Percentiles rank a stretch among this genome's conserved stretches.
These are phyloP conservation scores for Alternaria viburni DNA, from an alignment of 2,329 filamentous ascomycete genomes.

Conservation along the genomic window DNA sequence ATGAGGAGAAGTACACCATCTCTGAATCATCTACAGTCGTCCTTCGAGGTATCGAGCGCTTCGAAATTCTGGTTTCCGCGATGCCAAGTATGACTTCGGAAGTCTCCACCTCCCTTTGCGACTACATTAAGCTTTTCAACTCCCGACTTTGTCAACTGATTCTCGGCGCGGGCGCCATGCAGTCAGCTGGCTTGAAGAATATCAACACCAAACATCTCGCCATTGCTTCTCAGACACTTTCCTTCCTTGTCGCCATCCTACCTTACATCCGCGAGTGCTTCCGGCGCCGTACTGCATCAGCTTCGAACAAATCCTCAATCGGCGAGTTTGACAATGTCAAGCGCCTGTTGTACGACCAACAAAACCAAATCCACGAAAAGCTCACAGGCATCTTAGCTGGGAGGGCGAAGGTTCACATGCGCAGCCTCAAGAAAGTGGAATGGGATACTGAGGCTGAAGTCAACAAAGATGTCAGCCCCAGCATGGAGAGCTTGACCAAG, in stretches of 20 bases:
- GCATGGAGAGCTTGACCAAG: slow-evolving; percentile 86
- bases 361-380: slow-evolving; percentile 89
- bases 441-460: slow-evolving; percentile 66
- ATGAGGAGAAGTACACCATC: slow-evolving; percentile 84
- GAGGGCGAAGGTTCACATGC: slow-evolving; percentile 75
- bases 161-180: slow-evolving; percentile 88
- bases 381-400: slow-evolving; percentile 90
- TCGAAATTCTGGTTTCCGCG: slow-evolving; percentile 79
- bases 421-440: slow-evolving; percentile 74
- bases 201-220: slow-evolving; percentile 91
- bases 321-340: slow-evolving; percentile 89
- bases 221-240: slow-evolving; percentile 85
- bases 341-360: slow-evolving; percentile 84
- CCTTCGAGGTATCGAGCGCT: slow-evolving; percentile 79
- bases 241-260: slow-evolving; percentile 84
- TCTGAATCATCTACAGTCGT: slow-evolving; percentile 83
- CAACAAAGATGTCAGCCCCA: slow-evolving; percentile 62
- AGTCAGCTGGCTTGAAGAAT: slow-evolving; percentile 88
- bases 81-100: slow-evolving; percentile 91
- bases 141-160: slow-evolving; percentile 96
- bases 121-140: slow-evolving; percentile 93
- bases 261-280: slow-evolving; percentile 92
- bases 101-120: slow-evolving; percentile 77
- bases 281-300: slow-evolving; percentile 68
- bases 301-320: slow-evolving; percentile 58